Base-by-base conservation (phyloP, 306 rosid species). In the Calophaca sinica region DNA sequence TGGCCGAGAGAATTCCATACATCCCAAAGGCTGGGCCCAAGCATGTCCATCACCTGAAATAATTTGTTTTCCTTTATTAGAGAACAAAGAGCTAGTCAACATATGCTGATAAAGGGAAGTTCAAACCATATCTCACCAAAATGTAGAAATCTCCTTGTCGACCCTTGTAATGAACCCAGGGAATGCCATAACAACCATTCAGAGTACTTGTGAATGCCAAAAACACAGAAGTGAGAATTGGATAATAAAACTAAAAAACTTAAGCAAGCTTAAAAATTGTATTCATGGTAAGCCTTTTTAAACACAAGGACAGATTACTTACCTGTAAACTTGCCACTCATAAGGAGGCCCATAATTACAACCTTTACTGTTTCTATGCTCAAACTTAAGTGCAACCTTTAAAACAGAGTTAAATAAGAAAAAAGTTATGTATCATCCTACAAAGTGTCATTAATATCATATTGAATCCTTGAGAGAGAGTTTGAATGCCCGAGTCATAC, bases 11-110 rank as follows among this genome's bases (percentile, higher is more conserved):
- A 75, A 84, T 90, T 93, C 96, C 98, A 93, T 32, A 93, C 89
- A 60, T 93, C 96, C 98, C 98, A 93, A 33, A 93, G 93, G 79
- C 98, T 93, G 58, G 98, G 98, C 61, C 98, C 98, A 68, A 93
- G 96, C 63, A 93, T 93, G 91, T 93, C 98, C 98, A 93, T 93
- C 76, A 93, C 98, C 98, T 90, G 86, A 53, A 57, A 80, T 84
- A 71, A 64, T 73, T 54, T 15, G 68, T 50, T 41, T 78, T 59
- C 49, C 38, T 38, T 90, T 81, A 87, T 90, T 81, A 87, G 81
- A 81, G 13, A 59, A 63, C 46, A 63, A 6, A 42, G 54, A 75
- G 59, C 44, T 75, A 71, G 49, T 53, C 62, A 3, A 33, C 45
- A 78, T 70, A 53, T 15, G 67, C 33, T 72, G 26, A 62, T 15